These are phyloP conservation scores for Anacardium occidentale DNA, from an alignment of 345 rosid genomes.

Conservation along the genomic window DNA sequence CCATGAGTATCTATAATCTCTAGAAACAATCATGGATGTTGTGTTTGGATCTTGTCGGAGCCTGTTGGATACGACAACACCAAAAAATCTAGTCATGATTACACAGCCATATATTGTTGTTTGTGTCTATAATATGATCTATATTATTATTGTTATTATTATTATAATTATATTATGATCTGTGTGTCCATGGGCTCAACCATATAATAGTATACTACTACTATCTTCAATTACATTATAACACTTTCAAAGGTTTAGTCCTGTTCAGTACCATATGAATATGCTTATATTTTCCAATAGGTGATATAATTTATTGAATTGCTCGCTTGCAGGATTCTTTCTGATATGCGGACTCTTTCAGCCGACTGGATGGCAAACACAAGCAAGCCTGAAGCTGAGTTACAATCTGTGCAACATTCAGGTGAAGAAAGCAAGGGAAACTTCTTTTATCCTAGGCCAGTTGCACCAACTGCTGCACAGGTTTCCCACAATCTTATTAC, in stretches of 20 bases:
- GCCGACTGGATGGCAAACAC: slow-evolving; percentile 99
- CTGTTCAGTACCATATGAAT: not conserved
- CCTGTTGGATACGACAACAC: not conserved
- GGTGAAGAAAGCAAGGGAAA: slow-evolving; percentile 74
- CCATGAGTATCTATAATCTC: not conserved
- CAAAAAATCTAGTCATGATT: not conserved
- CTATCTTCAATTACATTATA: not conserved
- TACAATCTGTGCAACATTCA: slow-evolving; percentile 68
- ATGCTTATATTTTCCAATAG: slow-evolving; percentile 11
- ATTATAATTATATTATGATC: too few species aligned
- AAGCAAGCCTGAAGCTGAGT: slow-evolving; percentile 71
- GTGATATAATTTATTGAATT: slow-evolving; percentile 18
- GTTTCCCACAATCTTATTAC: slow-evolving; percentile 34
- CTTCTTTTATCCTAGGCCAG: slow-evolving; percentile 94
- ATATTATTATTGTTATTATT: too few species aligned
- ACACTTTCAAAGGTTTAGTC: not conserved
- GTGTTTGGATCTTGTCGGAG: too few species aligned
- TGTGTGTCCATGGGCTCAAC: not conserved
- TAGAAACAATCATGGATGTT: too few species aligned
- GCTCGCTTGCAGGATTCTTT: slow-evolving; percentile 78
- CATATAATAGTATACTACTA: not conserved
- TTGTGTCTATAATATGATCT: too few species aligned
- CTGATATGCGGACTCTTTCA: slow-evolving; percentile 99
- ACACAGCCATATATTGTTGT: too few species aligned
- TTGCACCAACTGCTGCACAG: slow-evolving; percentile 97